Base-by-base conservation (phyloP, 2,329 filamentous ascomycete genomes). In the Diaporthe sp. region DNA sequence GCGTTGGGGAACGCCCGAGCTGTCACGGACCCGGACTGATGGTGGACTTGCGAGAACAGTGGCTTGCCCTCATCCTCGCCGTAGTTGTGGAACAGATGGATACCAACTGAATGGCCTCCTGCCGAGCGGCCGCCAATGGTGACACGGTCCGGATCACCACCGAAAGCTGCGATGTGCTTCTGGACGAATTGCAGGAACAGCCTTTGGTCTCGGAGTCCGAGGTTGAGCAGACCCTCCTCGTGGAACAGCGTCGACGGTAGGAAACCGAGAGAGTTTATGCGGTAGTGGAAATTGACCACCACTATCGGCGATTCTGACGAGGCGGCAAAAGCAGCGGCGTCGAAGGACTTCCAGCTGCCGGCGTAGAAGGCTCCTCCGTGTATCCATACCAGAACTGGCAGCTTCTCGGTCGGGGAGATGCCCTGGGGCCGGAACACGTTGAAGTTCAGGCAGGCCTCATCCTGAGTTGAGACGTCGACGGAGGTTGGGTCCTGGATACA, bases 381-480 rank as follows among this genome's bases (percentile, higher is more conserved):
- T n/a, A 85, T 84, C 81, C 84, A 85, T 1, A 85, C 80, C 1
- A 85, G 77, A 0, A 84, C 82, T 0, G 84, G 84, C 0, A 85
- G 81, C 52, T 83, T 84, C 72, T 82, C 77, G 54, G 76, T 78
- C 22, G 84, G 45, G 0, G 83, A 81, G 0, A 85, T 75, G 38
- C 81, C 81, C 5, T 79, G 77, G 0, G 83, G 81, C 17, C 84
- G 80, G 75, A 80, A 85, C 12, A 85, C 83, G 57, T 85, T 85
- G 77, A 85, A 84, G 76, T 83, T 85, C 25, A 85, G 78, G 30
- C 84, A 85, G 0, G 80, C 82, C 47, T 85, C 84, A 9, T 80
- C 80, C 30, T 84, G 83, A 0, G 66, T 66, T 0, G 76, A 78
- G 6, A 75, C 52, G 22, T 66, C 76, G 28, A 77, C 70, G 19